A percentile compares a stretch with the other conserved stretches of the same genome.
Evolutionary conservation across 495 filamentous ascomycete genomes (phyloP).

Genomic region (Penicillium paradoxum): DNA sequence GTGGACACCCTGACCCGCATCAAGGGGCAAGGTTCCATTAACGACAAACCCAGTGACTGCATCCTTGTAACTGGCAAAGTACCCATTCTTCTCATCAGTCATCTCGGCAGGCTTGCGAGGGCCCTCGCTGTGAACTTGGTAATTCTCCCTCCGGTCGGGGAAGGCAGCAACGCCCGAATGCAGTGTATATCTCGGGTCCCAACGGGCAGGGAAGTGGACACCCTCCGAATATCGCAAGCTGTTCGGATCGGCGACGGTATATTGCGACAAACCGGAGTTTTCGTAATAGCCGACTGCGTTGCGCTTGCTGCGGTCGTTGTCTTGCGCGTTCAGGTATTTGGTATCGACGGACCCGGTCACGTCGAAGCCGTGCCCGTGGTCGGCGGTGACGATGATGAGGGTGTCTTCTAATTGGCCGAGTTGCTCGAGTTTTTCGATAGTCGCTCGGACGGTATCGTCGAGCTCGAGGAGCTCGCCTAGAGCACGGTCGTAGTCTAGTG

Average conservation of each 20-base stretch:
- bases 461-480: slow-evolving; percentile 72
- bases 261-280: slow-evolving; percentile 64
- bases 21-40: slow-evolving; percentile 62
- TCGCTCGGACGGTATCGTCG: slow-evolving; percentile 66
- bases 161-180: slow-evolving; percentile 58
- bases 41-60: slow-evolving; percentile 57
- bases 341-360: slow-evolving; percentile 54
- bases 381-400: slow-evolving; percentile 65
- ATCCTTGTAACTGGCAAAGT: slow-evolving; percentile 58
- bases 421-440: slow-evolving; percentile 54
- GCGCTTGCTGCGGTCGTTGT: slow-evolving; percentile 59
- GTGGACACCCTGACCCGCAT: slow-evolving; percentile 59
- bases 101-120: slow-evolving; percentile 52
- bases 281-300: slow-evolving; percentile 62
- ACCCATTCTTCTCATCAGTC: slow-evolving; percentile 36
- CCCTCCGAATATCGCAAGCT: slow-evolving; percentile 53
- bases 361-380: slow-evolving; percentile 75
- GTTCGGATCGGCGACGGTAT: slow-evolving; percentile 45
- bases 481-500: slow-evolving; percentile 68
- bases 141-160: slow-evolving; percentile 66
- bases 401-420: slow-evolving; percentile 59
- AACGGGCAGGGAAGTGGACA: slow-evolving; percentile 65
- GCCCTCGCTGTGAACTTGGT: slow-evolving; percentile 52
- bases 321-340: slow-evolving; percentile 53
- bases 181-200: slow-evolving; percentile 71